These are phyloP conservation scores for Clavispora asparagi DNA, from an alignment of 805 yeast genomes.

Conservation along the genomic window DNA sequence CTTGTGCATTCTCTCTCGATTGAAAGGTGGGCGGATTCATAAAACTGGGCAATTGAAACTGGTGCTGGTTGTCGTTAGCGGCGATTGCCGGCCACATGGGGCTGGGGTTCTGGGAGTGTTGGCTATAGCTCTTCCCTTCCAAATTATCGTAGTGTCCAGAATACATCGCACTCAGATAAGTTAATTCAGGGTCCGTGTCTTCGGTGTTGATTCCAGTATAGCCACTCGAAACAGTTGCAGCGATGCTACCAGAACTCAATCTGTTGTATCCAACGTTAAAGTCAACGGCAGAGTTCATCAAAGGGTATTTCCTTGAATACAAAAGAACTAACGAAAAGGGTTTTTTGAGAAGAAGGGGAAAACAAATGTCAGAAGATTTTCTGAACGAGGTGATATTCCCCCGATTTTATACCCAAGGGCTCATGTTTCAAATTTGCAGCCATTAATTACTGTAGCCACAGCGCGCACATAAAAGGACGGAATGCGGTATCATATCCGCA, in stretches of 20 bases:
- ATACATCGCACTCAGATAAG: constrained; percentile 5
- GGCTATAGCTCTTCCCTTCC: constrained; percentile 5
- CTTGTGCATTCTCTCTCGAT: neutral
- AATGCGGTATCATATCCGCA: neutral
- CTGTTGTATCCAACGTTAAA: constrained; percentile 2
- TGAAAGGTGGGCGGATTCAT: constrained; percentile 3
- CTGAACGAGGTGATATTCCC: neutral
- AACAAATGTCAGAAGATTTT: neutral
- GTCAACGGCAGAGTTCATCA: constrained; percentile 1
- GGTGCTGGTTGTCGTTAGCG: constrained; percentile 3
- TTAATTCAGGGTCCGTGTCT: constrained; percentile 10
- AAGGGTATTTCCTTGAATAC: neutral
- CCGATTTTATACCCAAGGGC: neutral
- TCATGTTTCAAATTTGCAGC: constrained; percentile 3
- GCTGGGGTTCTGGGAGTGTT: constrained; percentile 3
- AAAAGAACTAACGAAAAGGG: neutral
- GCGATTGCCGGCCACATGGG: neutral
- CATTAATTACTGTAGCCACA: neutral
- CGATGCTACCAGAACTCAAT: constrained; percentile 13
- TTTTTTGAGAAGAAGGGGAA: neutral
- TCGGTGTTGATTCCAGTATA: constrained; percentile 10
- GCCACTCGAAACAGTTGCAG: constrained; percentile 13
- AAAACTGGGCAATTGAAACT: constrained; percentile 15
- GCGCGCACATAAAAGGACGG: neutral
- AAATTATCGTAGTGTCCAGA: constrained; percentile 5